Percentiles rank a stretch among this genome's conserved stretches.
Conservation (phyloP, 441 rosid species). For the Erodium trifolium region DNA sequence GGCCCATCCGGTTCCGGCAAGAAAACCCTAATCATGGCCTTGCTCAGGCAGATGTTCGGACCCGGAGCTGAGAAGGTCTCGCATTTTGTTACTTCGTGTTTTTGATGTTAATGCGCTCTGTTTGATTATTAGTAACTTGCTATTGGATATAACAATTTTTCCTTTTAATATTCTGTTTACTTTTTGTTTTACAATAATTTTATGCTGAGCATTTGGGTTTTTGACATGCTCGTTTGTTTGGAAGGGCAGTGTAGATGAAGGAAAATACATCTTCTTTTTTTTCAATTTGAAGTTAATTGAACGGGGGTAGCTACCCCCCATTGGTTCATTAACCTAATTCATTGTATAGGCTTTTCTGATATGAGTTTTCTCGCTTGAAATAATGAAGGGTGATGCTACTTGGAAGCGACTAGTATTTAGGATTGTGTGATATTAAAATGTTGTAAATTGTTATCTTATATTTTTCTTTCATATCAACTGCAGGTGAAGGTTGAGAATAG, state of each 20-base stretch:
- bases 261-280: neutral
- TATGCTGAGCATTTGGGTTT: neutral
- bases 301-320: neutral
- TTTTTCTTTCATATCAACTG: constrained; percentile 21
- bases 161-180: too few relatives aligned
- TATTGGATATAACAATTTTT: too few relatives aligned
- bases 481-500: constrained; percentile 96
- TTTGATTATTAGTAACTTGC: too few relatives aligned
- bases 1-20: constrained; percentile 96
- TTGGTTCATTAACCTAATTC: neutral
- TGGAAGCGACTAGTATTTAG: neutral
- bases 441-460: constrained; percentile 4
- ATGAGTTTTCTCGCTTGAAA: neutral
- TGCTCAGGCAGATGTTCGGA: constrained; percentile 78
- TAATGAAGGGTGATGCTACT: neutral
- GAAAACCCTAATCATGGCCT: constrained; percentile 94
- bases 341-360: neutral
- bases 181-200: neutral
- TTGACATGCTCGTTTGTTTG: neutral
- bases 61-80: constrained; percentile 77
- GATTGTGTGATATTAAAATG: neutral
- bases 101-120: too few relatives aligned
- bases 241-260: neutral
- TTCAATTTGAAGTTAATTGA: neutral
- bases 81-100: neutral